Percentiles rank a stretch among this genome's conserved stretches.
phyloP scores from a whole-genome alignment of 805 yeast species.

The Metschnikowia baotianmanensis region DNA sequence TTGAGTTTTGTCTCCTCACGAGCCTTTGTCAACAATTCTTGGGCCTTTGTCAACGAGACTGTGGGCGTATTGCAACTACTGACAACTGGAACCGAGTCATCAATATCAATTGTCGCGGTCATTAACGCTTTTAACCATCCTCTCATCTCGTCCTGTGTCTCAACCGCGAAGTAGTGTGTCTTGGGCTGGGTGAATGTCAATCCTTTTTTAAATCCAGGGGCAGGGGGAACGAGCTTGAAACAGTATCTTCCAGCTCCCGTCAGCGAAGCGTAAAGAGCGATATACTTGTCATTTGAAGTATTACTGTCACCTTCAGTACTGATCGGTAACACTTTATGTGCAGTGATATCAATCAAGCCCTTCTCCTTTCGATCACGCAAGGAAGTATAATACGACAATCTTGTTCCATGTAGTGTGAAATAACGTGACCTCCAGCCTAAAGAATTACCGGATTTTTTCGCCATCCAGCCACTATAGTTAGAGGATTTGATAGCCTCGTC shows the following conservation, averaged over 20 bases:
- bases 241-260: slow-evolving; percentile 93
- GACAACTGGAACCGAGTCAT: slow-evolving; percentile 86
- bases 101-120: slow-evolving; percentile 95
- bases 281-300: slow-evolving; percentile 75
- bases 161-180: slow-evolving; percentile 95
- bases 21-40: slow-evolving; percentile 78
- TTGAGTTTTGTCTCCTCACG: slow-evolving; percentile 67
- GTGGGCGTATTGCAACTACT: slow-evolving; percentile 96
- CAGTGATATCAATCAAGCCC: slow-evolving; percentile 93
- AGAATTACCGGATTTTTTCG: slow-evolving; percentile 76
- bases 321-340: slow-evolving; percentile 84
- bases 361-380: slow-evolving; percentile 79
- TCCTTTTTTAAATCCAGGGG: slow-evolving; percentile 94
- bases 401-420: slow-evolving; percentile 87
- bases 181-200: slow-evolving; percentile 95
- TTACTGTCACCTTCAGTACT: slow-evolving; percentile 34
- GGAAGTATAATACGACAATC: slow-evolving; percentile 82
- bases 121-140: slow-evolving; percentile 92
- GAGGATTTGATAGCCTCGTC: slow-evolving; percentile 75
- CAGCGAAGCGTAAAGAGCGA: slow-evolving; percentile 86
- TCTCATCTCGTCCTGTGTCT: slow-evolving; percentile 86
- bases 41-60: slow-evolving; percentile 81
- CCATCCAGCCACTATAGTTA: slow-evolving; percentile 91
- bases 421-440: slow-evolving; percentile 87
- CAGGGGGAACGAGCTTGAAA: slow-evolving; percentile 93